A percentile compares a stretch with the other conserved stretches of the same genome.
These are phyloP conservation scores for Nyssa sinensis DNA, from an alignment of 148 eudicot genomes.

Conservation along the genomic window DNA sequence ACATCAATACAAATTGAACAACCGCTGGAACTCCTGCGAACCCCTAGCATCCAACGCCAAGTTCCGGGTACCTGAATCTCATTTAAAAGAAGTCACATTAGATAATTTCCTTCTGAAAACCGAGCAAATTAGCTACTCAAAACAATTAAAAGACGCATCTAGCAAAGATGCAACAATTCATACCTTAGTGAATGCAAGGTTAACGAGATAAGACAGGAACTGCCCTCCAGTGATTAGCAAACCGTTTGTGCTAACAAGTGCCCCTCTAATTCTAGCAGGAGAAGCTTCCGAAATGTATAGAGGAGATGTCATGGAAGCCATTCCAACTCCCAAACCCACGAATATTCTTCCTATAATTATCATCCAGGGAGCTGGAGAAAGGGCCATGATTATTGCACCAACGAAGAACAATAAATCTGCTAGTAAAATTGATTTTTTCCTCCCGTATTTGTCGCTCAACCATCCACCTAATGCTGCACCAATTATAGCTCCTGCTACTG, in stretches of 20 bases:
- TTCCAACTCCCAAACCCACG: slow-evolving; percentile 80
- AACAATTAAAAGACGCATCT: background rate
- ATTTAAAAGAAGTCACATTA: background rate
- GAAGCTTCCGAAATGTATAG: slow-evolving; percentile 81
- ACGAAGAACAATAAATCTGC: slow-evolving; percentile 62
- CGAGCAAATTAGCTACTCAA: background rate
- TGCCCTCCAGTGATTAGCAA: slow-evolving; percentile 67
- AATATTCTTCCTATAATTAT: slow-evolving; percentile 62
- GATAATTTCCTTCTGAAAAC: background rate
- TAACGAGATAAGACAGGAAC: slow-evolving; percentile 60
- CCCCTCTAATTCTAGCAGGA: slow-evolving; percentile 68
- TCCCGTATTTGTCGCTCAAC: slow-evolving; percentile 57
- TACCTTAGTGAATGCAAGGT: slow-evolving; percentile 63
- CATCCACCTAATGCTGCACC: slow-evolving; percentile 73
- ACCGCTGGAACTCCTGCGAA: slow-evolving; percentile 72
- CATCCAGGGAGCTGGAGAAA: slow-evolving; percentile 50
- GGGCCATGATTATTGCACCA: slow-evolving; percentile 65
- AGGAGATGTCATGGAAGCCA: slow-evolving; percentile 85
- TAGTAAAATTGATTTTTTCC: slow-evolving; percentile 50
- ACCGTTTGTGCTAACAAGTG: slow-evolving; percentile 73
- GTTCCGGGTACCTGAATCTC: slow-evolving; percentile 48
- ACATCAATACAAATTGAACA: slow-evolving; percentile 62
- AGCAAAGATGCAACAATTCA: background rate
- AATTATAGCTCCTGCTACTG: slow-evolving; percentile 71
- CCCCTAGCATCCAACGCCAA: slow-evolving; percentile 92